Conservation (phyloP, 768 basidiomycete species). For the Termitomyces sp. region DNA sequence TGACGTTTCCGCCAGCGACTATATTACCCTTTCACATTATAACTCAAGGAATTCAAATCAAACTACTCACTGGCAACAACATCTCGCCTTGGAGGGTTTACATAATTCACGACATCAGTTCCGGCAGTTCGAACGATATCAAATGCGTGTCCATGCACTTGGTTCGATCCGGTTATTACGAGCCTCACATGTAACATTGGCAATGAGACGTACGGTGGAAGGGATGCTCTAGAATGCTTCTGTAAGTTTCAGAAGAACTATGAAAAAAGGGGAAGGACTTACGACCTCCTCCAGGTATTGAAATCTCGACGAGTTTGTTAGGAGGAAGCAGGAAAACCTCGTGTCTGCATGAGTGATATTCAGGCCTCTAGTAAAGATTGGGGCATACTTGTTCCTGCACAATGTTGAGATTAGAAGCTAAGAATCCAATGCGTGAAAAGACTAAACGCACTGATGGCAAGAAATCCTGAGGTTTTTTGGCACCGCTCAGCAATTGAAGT, state of each 20-base stretch:
- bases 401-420: background rate
- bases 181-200: background rate
- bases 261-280: background rate
- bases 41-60: background rate
- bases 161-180: background rate
- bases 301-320: constrained; percentile 13
- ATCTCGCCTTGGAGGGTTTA: background rate
- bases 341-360: background rate
- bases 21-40: background rate
- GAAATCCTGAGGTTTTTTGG: constrained; percentile 32
- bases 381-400: constrained; percentile 10
- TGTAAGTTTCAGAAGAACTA: background rate
- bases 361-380: no score
- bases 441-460: constrained; percentile 26
- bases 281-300: constrained; percentile 28
- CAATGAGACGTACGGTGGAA: constrained; percentile 20
- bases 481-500: constrained; percentile 49
- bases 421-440: background rate
- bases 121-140: constrained; percentile 21
- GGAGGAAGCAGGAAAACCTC: background rate
- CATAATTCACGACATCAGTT: constrained; percentile 16
- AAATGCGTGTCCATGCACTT: constrained; percentile 27
- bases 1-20: constrained; percentile 29
- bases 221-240: constrained; percentile 15
- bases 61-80: background rate